Evolutionary conservation across 2,329 filamentous ascomycete genomes (phyloP), one percentile per base, ranked within the genome.

Genomic region (Shiraia bambusicola): DNA sequence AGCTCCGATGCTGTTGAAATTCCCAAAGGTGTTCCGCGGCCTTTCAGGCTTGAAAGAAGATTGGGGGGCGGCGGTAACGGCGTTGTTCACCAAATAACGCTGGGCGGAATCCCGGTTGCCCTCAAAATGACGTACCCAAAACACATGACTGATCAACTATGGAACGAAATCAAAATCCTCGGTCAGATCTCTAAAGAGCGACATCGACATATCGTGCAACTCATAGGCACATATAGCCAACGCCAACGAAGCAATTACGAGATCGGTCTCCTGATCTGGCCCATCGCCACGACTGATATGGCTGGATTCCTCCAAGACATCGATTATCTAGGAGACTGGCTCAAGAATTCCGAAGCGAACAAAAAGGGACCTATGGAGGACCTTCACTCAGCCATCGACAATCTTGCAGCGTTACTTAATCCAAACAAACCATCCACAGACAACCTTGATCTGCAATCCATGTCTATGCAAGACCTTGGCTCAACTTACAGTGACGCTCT

Each of bases 61-160:
- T 40, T 61, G 6, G 56, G 58, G 10, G 40, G 54, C 28, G 56
- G 56, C 2, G 50, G 51, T n/a, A 52, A 44, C 28, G 54, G 58
- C 1, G 42, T 42, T 4, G 54, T 61, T 1, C 55, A 50, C 15
- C 49, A 61, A 38, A 55, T 49, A 3, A 43, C 24, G 3, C 40
- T 54, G 11, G 11, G 41, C 25, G 52, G 48, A 5, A 43, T 50
- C 17, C 28, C 41, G 2, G 37, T 61, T 19, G 58, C 56, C 3
- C 53, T 42, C 38, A 55, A 61, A 42, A 36, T 40, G 22, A 45
- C 40, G 11, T 58, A 45, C 26, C 45, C 46, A 9, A 24, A 28
- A 22, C n/a, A 28, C 11, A n/a, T 41, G 13, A 30, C 15, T 2
- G 17, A 37, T 1, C 32, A 34, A 8, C 47, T 56, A 27, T 43